Evolutionary conservation across 2,329 filamentous ascomycete species (phyloP).

Genomic region (Pestalotiopsis sp.): DNA sequence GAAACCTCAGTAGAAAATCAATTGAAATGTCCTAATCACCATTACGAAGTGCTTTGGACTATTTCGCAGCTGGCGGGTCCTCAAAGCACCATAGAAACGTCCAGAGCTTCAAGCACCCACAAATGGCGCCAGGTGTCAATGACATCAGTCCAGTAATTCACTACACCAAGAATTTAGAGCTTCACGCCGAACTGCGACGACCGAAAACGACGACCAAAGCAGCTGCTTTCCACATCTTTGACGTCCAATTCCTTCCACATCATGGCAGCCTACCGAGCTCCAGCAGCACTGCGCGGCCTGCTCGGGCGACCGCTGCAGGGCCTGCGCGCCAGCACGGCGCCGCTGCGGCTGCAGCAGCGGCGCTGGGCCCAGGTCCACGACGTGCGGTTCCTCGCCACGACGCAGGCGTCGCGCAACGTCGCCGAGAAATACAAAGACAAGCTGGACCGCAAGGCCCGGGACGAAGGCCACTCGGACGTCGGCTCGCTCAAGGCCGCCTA

Average conservation of each 20-base stretch:
- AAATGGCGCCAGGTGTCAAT: not conserved
- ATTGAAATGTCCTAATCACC: no score
- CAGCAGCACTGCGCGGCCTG: conserved; percentile 49
- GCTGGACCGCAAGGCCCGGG: conserved; percentile 77
- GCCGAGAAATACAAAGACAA: conserved; percentile 87
- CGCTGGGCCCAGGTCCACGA: conserved; percentile 93
- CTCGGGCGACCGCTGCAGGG: conserved; percentile 31
- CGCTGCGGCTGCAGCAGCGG: conserved; percentile 55
- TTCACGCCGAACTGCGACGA: not conserved
- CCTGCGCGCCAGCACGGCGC: conserved; percentile 23
- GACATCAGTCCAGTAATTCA: not conserved
- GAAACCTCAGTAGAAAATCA: no score
- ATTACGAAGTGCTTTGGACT: no score
- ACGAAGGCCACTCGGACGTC: conserved; percentile 70
- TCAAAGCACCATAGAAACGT: not conserved
- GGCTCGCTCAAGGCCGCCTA: conserved; percentile 81
- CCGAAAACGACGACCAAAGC: not conserved
- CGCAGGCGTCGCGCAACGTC: conserved; percentile 66
- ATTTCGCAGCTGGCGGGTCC: not conserved
- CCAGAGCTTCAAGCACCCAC: not conserved
- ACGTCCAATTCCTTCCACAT: not conserved
- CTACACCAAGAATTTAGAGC: not conserved
- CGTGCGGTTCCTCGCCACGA: conserved; percentile 84
- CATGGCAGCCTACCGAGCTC: conserved; percentile 10
- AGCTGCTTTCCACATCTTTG: not conserved